phyloP scores from a whole-genome alignment of 441 rosid species.

The Theobroma grandiflorum region DNA sequence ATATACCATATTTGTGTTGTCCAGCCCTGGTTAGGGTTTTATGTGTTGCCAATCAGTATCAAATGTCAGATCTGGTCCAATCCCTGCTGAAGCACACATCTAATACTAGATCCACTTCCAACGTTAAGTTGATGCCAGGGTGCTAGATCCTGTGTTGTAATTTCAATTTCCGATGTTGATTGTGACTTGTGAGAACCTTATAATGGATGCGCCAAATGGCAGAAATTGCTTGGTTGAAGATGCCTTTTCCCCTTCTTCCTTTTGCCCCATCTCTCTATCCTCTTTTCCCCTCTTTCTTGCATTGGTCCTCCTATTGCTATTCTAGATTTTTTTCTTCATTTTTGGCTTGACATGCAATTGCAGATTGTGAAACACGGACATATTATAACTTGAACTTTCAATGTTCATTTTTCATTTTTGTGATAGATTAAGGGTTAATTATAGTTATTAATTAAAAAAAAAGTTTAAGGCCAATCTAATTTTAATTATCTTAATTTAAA shows the following conservation, averaged over 20 bases:
- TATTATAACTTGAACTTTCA: no score
- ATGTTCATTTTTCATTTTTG: no score
- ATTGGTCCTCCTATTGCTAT: not conserved
- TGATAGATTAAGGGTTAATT: no score
- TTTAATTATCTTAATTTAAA: not conserved
- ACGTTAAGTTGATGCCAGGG: not conserved
- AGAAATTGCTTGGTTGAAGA: not conserved
- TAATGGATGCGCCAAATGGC: constrained; percentile 8
- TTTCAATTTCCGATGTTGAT: not conserved
- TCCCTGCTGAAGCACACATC: not conserved
- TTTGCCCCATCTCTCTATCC: no score
- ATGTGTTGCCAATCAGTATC: not conserved
- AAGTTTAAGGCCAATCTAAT: not conserved
- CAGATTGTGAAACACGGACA: no score
- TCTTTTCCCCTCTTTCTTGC: not conserved
- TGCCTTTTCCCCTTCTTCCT: not conserved
- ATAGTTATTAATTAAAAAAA: no score
- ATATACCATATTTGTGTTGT: not conserved
- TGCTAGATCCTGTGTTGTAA: not conserved
- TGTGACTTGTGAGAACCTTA: constrained; percentile 8
- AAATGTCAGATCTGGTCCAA: not conserved
- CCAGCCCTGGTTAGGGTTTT: not conserved
- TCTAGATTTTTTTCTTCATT: not conserved
- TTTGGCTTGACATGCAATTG: no score
- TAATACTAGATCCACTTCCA: not conserved